Evolutionary conservation across 164 flowering plant species (phyloP).

Genomic region (Kalanchoe fedtschenkoi): DNA sequence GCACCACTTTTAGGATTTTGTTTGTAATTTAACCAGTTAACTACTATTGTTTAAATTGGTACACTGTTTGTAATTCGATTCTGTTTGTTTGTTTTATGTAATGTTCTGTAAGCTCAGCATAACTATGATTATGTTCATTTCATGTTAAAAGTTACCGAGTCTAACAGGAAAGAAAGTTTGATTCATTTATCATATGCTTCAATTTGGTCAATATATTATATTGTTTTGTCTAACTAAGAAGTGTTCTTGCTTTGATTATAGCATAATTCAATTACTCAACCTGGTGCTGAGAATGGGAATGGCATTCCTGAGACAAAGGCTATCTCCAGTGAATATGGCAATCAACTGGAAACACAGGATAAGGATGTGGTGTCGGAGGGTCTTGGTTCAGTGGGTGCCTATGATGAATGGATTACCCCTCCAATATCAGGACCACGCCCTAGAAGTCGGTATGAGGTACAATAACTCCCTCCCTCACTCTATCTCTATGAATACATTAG

Average conservation of each 20-base stretch:
- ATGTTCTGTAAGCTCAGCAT: not conserved
- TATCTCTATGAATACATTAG: not conserved
- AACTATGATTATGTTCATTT: not conserved
- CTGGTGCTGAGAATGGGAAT: slow-evolving; percentile 53
- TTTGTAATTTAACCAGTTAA: no score
- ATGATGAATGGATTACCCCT: no score
- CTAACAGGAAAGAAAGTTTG: not conserved
- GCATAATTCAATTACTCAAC: slow-evolving; percentile 40
- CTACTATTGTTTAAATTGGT: no score
- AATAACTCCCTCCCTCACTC: no score
- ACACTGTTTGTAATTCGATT: not conserved
- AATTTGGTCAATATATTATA: not conserved
- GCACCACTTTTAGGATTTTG: no score
- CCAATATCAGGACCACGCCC: slow-evolving; percentile 33
- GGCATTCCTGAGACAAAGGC: slow-evolving; percentile 52
- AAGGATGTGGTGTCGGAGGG: slow-evolving; percentile 81
- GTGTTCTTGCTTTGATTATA: slow-evolving; percentile 14
- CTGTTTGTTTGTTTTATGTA: not conserved
- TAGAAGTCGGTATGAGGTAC: slow-evolving; percentile 10
- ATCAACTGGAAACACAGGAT: slow-evolving; percentile 54
- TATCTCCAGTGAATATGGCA: slow-evolving; percentile 63
- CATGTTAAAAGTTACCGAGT: not conserved
- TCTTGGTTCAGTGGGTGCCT: slow-evolving; percentile 43
- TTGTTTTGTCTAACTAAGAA: not conserved
- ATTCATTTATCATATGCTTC: not conserved